Percentiles rank a stretch among this genome's conserved stretches.
phyloP scores from a whole-genome alignment of 2,329 filamentous ascomycete species.

The Neurospora sp. region DNA sequence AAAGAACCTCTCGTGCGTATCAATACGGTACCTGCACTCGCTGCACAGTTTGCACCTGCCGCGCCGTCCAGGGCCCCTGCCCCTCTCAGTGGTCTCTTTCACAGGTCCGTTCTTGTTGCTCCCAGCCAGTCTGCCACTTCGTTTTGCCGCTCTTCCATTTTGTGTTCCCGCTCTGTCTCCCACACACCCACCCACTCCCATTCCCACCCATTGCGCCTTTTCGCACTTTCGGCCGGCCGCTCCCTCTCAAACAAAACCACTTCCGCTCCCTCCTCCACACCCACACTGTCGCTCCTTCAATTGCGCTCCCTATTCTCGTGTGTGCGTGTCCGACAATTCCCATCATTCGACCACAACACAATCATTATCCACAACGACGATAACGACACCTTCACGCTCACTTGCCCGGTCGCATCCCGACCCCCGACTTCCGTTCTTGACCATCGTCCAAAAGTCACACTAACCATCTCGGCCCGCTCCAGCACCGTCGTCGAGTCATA shows the following conservation, averaged over 20 bases:
- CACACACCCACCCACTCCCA: background rate
- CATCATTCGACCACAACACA: constrained; percentile 10
- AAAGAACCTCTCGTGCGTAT: background rate
- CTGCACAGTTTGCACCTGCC: background rate
- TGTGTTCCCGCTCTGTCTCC: background rate
- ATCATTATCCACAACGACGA: background rate
- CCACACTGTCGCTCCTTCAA: constrained; percentile 12
- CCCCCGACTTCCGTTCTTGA: background rate
- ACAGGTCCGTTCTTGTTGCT: background rate
- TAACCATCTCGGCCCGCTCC: constrained; percentile 6
- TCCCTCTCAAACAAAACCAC: constrained; percentile 16
- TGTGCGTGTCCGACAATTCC: constrained; percentile 6
- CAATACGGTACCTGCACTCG: background rate
- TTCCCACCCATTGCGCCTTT: background rate
- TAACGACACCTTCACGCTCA: background rate
- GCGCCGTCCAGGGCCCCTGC: background rate
- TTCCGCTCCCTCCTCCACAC: background rate
- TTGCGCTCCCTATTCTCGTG: constrained; percentile 17
- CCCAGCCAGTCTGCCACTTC: background rate
- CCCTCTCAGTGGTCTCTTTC: background rate
- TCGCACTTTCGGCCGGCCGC: background rate
- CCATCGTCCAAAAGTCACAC: background rate
- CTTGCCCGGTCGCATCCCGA: background rate
- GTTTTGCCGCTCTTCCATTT: background rate
- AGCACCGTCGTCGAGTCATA: constrained; percentile 5